Evolutionary conservation across 208 protist genomes (phyloP).

Genomic region (Trypanosoma melophagium): DNA sequence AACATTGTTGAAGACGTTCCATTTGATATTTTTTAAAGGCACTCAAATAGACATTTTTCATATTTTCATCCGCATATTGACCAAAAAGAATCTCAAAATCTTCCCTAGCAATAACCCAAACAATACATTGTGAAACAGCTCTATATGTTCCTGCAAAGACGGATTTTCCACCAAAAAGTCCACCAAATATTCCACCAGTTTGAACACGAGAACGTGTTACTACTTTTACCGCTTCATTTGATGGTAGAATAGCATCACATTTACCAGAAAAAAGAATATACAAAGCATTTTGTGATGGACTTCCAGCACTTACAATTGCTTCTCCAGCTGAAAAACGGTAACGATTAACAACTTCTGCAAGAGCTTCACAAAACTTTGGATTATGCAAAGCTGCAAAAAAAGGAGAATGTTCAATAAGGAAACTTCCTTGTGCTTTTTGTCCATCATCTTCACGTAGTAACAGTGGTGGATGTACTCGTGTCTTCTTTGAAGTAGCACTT

Average conservation of each 20-base stretch:
- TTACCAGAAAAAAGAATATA: constrained; percentile 84
- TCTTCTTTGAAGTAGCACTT: background rate
- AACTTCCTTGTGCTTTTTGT: constrained; percentile 38
- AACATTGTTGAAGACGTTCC: constrained; percentile 45
- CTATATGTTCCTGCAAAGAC: constrained; percentile 62
- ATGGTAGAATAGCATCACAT: constrained; percentile 34
- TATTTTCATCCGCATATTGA: constrained; percentile 47
- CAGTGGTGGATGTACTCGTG: background rate
- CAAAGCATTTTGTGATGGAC: constrained; percentile 53
- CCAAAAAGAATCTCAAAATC: constrained; percentile 73
- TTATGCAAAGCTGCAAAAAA: constrained; percentile 66
- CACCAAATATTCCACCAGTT: constrained; percentile 63
- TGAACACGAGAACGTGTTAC: constrained; percentile 30
- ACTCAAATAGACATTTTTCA: constrained; percentile 57
- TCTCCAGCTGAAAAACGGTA: constrained; percentile 57
- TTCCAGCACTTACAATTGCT: constrained; percentile 54
- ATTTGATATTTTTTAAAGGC: constrained; percentile 43
- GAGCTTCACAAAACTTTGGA: constrained; percentile 51
- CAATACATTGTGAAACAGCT: constrained; percentile 73
- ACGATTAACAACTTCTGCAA: constrained; percentile 63
- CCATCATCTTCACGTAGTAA: constrained; percentile 13
- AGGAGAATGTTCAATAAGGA: constrained; percentile 51
- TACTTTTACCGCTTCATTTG: constrained; percentile 9
- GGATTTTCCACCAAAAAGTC: constrained; percentile 64
- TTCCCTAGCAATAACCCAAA: constrained; percentile 59